Base-by-base conservation (phyloP, 345 rosid genomes). In the Melastoma malabathricum region DNA sequence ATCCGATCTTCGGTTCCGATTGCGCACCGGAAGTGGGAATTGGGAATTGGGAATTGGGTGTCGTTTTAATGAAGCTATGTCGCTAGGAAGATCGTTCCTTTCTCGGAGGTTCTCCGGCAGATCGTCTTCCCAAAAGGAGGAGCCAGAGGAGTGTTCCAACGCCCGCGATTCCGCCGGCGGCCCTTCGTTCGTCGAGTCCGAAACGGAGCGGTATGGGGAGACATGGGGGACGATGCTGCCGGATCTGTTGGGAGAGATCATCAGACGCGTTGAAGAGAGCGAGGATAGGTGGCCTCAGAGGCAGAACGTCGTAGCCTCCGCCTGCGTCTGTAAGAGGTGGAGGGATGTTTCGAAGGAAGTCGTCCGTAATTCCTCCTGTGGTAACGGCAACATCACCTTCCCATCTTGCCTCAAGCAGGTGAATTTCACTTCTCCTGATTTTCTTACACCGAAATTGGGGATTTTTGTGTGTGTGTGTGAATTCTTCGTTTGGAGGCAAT, bases 371-470 rank as follows among this genome's bases (percentile, higher is more conserved):
- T 75, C 89, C 18, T 65, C 77, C 47, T 59, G 34, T 18, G 60
- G 54, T 20, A 47, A 46, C 6, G 84, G 76, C 60, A 76, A 66
- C 60, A 89, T 89, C 38, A 89, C 98, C 38, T 90, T 86, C 70
- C 98, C 98, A 67, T 78, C 92, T 52, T 86, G 89, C 50, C 96
- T 90, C 34, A 86, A 83, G 63, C 80, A 77, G 87, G 98, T 89
- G 15, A 31, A 17, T 48, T 3, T 51, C n/a, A 31, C 4, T 31
- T 31, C 27, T 13, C 27, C 20, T 25, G 44, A 19, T 10, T 22
- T 15, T 31, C 10, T 10, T 44, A 9, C 15, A n/a, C n/a, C 3
- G 50, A 25, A 17, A 47, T 46, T 53, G 6, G 23, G 51, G 39
- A 10, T 39, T n/a, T 17, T n/a, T 38, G 38, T 14, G 14, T 17